phyloP scores from a whole-genome alignment of 441 rosid genomes.

The Erodium chrysanthum region DNA sequence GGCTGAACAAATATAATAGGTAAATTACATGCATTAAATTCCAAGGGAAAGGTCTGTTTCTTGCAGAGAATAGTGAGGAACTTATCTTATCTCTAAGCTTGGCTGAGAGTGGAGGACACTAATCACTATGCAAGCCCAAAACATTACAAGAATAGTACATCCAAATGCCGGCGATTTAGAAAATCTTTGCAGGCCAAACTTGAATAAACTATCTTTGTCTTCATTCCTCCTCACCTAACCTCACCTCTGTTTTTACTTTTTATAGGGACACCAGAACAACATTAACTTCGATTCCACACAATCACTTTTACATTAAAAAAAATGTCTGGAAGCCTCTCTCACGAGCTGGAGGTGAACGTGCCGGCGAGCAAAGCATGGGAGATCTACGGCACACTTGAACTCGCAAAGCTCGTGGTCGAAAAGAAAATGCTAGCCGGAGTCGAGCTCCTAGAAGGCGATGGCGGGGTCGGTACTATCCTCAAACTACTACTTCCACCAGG shows the following conservation, averaged over 20 bases:
- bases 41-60: too few relatives aligned
- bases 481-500: constrained; percentile 2
- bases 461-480: background rate
- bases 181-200: background rate
- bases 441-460: background rate
- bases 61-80: too few relatives aligned
- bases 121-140: too few relatives aligned
- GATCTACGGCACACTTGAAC: background rate
- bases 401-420: background rate
- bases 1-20: too few relatives aligned
- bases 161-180: background rate
- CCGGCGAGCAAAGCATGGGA: constrained; percentile 4
- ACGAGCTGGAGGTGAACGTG: background rate
- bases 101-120: too few relatives aligned
- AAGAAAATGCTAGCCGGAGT: background rate
- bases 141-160: too few relatives aligned
- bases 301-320: background rate
- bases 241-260: too few relatives aligned
- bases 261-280: background rate
- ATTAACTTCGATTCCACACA: background rate
- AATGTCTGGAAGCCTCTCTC: background rate
- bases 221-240: background rate
- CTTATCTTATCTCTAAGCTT: too few relatives aligned
- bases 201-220: background rate
- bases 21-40: too few relatives aligned